Conservation (phyloP, 148 eudicot species). For the Tetragonia tetragonoides region DNA sequence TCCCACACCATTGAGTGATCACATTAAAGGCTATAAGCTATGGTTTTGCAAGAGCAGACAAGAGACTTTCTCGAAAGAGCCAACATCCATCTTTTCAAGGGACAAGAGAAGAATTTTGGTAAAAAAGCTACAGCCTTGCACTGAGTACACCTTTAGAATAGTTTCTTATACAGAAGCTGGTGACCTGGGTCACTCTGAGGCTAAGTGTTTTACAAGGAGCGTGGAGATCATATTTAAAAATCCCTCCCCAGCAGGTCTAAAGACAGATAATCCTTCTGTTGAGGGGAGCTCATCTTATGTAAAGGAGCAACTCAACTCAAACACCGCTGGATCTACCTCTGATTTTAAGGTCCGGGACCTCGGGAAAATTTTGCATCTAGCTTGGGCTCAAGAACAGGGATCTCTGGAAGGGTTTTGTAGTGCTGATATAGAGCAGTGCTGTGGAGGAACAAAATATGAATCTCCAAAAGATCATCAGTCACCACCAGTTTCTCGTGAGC, state of each 20-base stretch:
- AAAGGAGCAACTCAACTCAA: slow-evolving; percentile 30
- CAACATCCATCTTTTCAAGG: slow-evolving; percentile 52
- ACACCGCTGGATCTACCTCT: slow-evolving; percentile 38
- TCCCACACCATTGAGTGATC: slow-evolving; percentile 37
- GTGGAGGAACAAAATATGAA: slow-evolving; percentile 40
- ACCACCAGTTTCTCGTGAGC: slow-evolving; percentile 47
- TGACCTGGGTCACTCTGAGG: slow-evolving; percentile 90
- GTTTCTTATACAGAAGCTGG: slow-evolving; percentile 65
- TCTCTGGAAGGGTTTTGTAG: slow-evolving; percentile 42
- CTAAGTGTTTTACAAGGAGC: slow-evolving; percentile 75
- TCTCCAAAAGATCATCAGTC: slow-evolving; percentile 36
- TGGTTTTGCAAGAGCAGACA: slow-evolving; percentile 71
- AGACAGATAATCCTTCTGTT: slow-evolving; percentile 33
- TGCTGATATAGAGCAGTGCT: slow-evolving; percentile 37
- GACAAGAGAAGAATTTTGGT: slow-evolving; percentile 57
- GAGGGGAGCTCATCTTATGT: slow-evolving; percentile 43
- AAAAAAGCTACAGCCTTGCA: slow-evolving; percentile 69
- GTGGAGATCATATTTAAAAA: slow-evolving; percentile 49
- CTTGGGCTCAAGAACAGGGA: slow-evolving; percentile 58
- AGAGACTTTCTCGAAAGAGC: slow-evolving; percentile 56
- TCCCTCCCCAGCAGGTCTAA: slow-evolving; percentile 22
- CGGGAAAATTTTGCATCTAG: slow-evolving; percentile 54
- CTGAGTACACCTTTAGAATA: slow-evolving; percentile 79
- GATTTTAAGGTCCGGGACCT: slow-evolving; percentile 78
- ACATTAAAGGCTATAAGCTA: slow-evolving; percentile 76